phyloP scores from a whole-genome alignment of 2,329 filamentous ascomycete species.

The Rugonectria rugulosa region DNA sequence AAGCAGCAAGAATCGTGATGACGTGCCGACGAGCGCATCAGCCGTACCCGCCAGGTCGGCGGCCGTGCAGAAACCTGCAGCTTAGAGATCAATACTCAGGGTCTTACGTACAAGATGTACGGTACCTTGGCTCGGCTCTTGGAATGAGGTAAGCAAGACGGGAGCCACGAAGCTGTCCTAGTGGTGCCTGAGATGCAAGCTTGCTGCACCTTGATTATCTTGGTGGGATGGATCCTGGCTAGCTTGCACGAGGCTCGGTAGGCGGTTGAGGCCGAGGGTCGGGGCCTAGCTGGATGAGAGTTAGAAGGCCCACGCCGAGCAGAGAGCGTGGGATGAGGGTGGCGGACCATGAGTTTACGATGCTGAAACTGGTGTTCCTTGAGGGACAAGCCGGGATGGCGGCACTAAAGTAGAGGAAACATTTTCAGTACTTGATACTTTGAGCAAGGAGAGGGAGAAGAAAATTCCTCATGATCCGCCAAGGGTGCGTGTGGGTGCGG shows the following conservation, averaged over 20 bases:
- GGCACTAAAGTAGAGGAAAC: slow-evolving; percentile 24
- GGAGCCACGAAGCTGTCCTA: slow-evolving; percentile 11
- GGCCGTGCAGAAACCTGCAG: slow-evolving; percentile 17
- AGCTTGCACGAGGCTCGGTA: slow-evolving; percentile 26
- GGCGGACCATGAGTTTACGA: slow-evolving; percentile 28
- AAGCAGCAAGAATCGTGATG: slow-evolving; percentile 7
- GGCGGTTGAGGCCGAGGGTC: slow-evolving; percentile 15
- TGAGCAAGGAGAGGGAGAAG: slow-evolving; percentile 12
- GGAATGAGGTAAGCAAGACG: slow-evolving; percentile 8
- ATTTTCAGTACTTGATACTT: slow-evolving; percentile 12
- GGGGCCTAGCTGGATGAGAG: slow-evolving; percentile 33
- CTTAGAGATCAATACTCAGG: slow-evolving; percentile 20
- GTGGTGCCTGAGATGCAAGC: slow-evolving; percentile 34
- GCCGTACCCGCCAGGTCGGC: slow-evolving; percentile 14
- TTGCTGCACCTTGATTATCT: slow-evolving; percentile 42
- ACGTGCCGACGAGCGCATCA: slow-evolving; percentile 16
- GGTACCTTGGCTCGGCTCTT: not conserved
- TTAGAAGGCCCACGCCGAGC: slow-evolving; percentile 39
- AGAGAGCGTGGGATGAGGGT: slow-evolving; percentile 30
- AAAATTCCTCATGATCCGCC: slow-evolving; percentile 25
- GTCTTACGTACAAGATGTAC: slow-evolving; percentile 20
- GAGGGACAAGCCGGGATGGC: slow-evolving; percentile 35
- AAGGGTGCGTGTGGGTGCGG: not conserved
- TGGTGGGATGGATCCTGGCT: slow-evolving; percentile 25
- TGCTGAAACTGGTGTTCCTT: slow-evolving; percentile 20